Evolutionary conservation across 2,329 filamentous ascomycete species (phyloP), one percentile per base, ranked within the genome.

Genomic region (Hypoxylon sp.): DNA sequence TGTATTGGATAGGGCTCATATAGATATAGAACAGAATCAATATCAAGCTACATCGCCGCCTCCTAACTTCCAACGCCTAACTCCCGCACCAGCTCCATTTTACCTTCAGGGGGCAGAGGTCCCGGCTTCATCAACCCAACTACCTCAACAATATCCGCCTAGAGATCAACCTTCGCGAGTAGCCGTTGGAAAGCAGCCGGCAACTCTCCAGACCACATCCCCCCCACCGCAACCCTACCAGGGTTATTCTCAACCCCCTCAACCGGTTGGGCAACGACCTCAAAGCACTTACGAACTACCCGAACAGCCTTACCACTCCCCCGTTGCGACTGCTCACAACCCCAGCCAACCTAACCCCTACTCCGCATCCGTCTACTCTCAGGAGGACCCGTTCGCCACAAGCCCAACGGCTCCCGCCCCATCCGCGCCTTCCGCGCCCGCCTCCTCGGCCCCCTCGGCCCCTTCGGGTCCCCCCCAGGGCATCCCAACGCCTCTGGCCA

Each of bases 231-330:
- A 79, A 26, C 77, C 82, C 39, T 87, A 87, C 71, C 75, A 80
- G 37, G 75, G 81, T 5, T 86, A 85, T 65, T 72, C 77, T 44
- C 83, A 76, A 75, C 82, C 77, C 56, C 79, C 77, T 61, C 78
- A 73, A 64, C 75, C 76, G 67, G 77, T 74, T 17, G 78, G 76
- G 59, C 86, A 86, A 59, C 86, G 85, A 15, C 89, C 88, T 3
- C 85, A 89, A 72, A 90, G 87, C 75, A 90, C 87, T 10, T 91
- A 90, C 70, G 91, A 94, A 78, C 81, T 94, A 48, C 89, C 91
- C 24, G 93, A 91, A 0, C 91, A 90, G 0, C 87, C 87, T 8
- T 94, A 93, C 72, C 90, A 93, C 76, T 91, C 90, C 3, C 91
- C 91, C 43, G 84, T 91, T 39, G 86, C 82, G 8, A 55, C 60